Evolutionary conservation across 129 eudicot genomes (phyloP).

Genomic region (Dittrichia graveolens): DNA sequence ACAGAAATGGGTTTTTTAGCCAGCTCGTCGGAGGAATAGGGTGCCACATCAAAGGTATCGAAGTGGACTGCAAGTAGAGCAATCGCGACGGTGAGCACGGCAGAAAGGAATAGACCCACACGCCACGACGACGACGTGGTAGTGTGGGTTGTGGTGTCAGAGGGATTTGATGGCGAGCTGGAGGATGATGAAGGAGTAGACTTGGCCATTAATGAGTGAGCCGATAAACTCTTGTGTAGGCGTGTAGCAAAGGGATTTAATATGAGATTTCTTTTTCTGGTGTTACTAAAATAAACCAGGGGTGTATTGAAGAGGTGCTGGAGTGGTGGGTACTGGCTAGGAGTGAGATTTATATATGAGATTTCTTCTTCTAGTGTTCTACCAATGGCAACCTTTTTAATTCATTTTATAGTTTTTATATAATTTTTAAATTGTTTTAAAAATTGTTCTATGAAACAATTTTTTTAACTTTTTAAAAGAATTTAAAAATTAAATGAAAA

Average conservation of each 20-base stretch:
- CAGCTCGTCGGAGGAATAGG: constrained; percentile 47
- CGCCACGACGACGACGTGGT: constrained; percentile 34
- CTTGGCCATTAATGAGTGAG: constrained; percentile 24
- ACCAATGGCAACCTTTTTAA: no score
- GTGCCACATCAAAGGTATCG: constrained; percentile 74
- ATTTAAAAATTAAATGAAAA: no score
- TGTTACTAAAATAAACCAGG: background rate
- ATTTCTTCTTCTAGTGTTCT: no score
- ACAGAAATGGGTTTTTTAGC: constrained; percentile 24
- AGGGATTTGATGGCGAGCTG: constrained; percentile 6
- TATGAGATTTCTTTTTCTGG: background rate
- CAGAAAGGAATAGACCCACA: constrained; percentile 26
- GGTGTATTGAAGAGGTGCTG: no score
- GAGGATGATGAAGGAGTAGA: constrained; percentile 27
- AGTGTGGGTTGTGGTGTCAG: constrained; percentile 16
- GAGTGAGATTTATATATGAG: no score
- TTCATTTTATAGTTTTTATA: no score
- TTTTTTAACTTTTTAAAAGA: no score
- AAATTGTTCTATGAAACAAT: no score
- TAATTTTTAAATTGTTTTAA: no score
- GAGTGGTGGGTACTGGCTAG: no score
- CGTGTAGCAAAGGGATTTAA: background rate
- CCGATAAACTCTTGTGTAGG: background rate
- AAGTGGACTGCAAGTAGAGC: constrained; percentile 48
- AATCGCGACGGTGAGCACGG: constrained; percentile 34